Percentiles rank a stretch among this genome's conserved stretches.
Evolutionary conservation across 345 rosid genomes (phyloP).

Genomic region (Gossypium ekmanianum): DNA sequence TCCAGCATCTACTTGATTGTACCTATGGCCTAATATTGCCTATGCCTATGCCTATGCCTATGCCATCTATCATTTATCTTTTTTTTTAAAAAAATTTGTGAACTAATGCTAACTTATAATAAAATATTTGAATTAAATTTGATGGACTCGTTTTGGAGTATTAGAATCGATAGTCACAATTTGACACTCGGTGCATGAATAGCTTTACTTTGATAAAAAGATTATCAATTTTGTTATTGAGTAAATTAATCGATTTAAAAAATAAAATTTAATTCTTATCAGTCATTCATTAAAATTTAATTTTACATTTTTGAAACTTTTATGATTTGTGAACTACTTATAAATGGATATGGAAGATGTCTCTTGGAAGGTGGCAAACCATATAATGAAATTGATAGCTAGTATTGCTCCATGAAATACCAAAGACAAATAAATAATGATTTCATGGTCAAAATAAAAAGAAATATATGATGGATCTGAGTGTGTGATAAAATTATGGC

Average conservation of each 20-base stretch:
- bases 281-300: too few species aligned
- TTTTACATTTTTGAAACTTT: too few species aligned
- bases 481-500: neutral
- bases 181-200: neutral
- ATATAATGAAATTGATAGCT: constrained; percentile 8
- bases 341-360: constrained; percentile 13
- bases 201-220: too few species aligned
- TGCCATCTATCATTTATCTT: too few species aligned
- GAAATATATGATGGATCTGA: constrained; percentile 6
- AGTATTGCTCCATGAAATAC: neutral
- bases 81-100: too few species aligned
- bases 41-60: too few species aligned
- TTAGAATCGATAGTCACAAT: neutral
- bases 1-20: neutral
- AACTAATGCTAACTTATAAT: too few species aligned
- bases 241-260: too few species aligned
- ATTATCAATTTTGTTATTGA: too few species aligned
- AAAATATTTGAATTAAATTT: neutral
- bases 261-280: too few species aligned
- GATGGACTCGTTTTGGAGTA: neutral
- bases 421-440: neutral
- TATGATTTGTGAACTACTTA: too few species aligned
- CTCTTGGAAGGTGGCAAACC: constrained; percentile 18
- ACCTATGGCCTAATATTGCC: neutral
- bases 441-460: constrained; percentile 18